Evolutionary conservation across 345 rosid species (phyloP).

Genomic region (Citrus australasica): DNA sequence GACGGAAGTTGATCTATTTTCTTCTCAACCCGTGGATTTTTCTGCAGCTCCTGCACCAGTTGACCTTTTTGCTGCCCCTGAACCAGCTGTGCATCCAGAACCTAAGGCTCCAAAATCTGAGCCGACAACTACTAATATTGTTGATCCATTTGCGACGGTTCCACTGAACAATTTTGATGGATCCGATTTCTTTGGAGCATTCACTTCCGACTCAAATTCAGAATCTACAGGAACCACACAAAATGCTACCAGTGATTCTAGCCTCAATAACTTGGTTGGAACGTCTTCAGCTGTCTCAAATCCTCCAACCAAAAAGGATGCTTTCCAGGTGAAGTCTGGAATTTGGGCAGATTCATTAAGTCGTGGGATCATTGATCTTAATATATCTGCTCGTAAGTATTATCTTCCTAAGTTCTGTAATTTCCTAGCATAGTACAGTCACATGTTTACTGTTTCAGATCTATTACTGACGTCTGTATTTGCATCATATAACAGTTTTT

Average conservation of each 20-base stretch:
- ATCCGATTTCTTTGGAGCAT: constrained; percentile 81
- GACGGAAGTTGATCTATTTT: constrained; percentile 48
- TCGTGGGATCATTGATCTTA: constrained; percentile 97
- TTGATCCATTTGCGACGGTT: constrained; percentile 87
- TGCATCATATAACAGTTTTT: not conserved
- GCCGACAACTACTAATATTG: constrained; percentile 31
- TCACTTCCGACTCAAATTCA: constrained; percentile 56
- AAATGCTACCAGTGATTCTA: constrained; percentile 31
- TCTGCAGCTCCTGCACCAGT: constrained; percentile 52
- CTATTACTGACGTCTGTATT: not conserved
- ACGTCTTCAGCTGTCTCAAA: constrained; percentile 40
- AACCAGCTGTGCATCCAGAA: constrained; percentile 54
- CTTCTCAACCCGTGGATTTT: constrained; percentile 22
- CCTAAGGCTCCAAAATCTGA: constrained; percentile 36
- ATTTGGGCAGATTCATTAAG: constrained; percentile 97
- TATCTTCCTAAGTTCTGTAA: constrained; percentile 3
- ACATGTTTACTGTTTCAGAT: not conserved
- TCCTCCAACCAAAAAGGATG: constrained; percentile 51
- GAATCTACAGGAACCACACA: constrained; percentile 41
- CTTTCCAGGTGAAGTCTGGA: constrained; percentile 86
- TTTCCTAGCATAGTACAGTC: not conserved
- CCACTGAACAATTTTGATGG: constrained; percentile 77
- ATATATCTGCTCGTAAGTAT: constrained; percentile 93
- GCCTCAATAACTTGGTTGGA: constrained; percentile 34
- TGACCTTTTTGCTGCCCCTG: constrained; percentile 58